Base-by-base conservation (phyloP, 2,329 filamentous ascomycete species). In the Aaosphaeria arxii region DNA sequence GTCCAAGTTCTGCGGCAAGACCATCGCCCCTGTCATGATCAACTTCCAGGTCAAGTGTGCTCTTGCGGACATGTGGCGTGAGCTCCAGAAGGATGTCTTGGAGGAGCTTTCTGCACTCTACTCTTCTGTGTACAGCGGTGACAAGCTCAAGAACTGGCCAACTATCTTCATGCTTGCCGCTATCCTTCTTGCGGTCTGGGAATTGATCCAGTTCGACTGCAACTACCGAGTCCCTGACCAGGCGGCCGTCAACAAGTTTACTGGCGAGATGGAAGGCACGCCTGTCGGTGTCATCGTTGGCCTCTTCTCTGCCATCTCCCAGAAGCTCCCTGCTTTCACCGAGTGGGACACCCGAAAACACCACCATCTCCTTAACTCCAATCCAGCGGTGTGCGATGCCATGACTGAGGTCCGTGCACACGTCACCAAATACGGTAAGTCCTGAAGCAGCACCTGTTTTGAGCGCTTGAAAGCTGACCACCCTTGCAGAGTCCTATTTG, bases 1-100 rank as follows among this genome's bases (percentile, higher is more conserved):
- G 46, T 95, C 90, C 57, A 94, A 89, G 69, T 96, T 87, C 78
- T 87, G 82, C 61, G 91, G 91, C 64, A 92, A 92, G 77, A 91
- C 87, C 33, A 85, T 96, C 54, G 92, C 92, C 11, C 92, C 92
- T 9, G 91, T 96, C 67, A 95, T 97, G 91, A 95, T 97, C 82
- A 97, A 96, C 79, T 96, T 96, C 83, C 90, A 96, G 77, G 91
- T 97, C 78, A 97, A 97, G 82, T 94, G 89, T 64, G 91, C 91
- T 46, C 86, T 97, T 75, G 92, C 91, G 57, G 91, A 95, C 64
- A 95, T 96, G 89, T 97, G 92, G 92, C 91, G 92, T 56, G 91
- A 96, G 72, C 79, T 97, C 49, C 91, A 96, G 71, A 95, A 95
- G 77, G 92, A 96, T 61, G 91, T 96, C 35, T 80, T 97, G 2